Evolutionary conservation across 2,329 filamentous ascomycete species (phyloP), one percentile per base, ranked within the genome.

Genomic region (Pyrenochaeta sp.): DNA sequence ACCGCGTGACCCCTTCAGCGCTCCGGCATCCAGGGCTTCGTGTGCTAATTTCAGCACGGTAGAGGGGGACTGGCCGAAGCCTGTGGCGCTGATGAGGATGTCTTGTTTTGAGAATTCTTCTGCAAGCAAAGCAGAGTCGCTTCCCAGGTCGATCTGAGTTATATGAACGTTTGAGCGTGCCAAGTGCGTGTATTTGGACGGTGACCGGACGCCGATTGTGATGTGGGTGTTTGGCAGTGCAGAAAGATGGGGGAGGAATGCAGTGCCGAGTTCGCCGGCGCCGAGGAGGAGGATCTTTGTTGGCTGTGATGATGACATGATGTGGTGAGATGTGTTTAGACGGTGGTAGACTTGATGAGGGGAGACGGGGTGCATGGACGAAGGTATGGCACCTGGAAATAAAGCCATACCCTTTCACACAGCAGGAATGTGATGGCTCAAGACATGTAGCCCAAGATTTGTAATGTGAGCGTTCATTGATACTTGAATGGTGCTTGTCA

Each of bases 261-360:
- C 78, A 4, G 78, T 74, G 43, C 87, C 88, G 12, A 90, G 82
- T 75, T 90, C 87, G 52, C 87, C 87, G n/a, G 85, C 84, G 46
- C 88, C 87, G 52, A 90, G 75, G 45, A 90, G 78, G 44, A 90
- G 84, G 51, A 89, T 76, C 18, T 59, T 49, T 0, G 45, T 63
- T 40, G 41, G 29, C 7, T 40, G 11, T 33, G 35, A 10, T 20
- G 9, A 6, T 3, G 27, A 15, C 12, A 27, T 21, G 15, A 15
- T 45, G 15, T 17, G 15, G 44, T 45, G 40, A n/a, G n/a, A n/a
- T n/a, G n/a, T n/a, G n/a, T n/a, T n/a, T n/a, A n/a, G n/a, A n/a
- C n/a, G n/a, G n/a, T n/a, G n/a, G n/a, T n/a, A n/a, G n/a, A n/a
- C n/a, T n/a, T n/a, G n/a, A 36, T 18, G 31, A n/a, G 17, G 27